Base-by-base conservation (phyloP, 1,284 basidiomycete species). In the Rhodotorula sp. region DNA sequence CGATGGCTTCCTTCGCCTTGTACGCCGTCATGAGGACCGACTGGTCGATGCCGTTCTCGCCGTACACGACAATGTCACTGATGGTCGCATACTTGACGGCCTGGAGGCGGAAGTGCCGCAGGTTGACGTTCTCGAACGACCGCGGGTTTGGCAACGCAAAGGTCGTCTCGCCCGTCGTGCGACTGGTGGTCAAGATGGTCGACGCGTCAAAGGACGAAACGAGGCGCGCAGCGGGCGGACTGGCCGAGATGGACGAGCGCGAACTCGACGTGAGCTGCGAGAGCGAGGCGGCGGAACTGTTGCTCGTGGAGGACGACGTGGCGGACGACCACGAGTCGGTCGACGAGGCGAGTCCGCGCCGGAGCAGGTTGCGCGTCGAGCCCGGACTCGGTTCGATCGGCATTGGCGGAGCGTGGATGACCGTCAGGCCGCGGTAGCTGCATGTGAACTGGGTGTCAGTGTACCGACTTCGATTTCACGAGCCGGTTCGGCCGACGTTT, bases 51-150 rank as follows among this genome's bases (percentile, higher is more conserved):
- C 86, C 79, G 77, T 84, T 85, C n/a, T 88, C 87, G 6, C 89
- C 90, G 81, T 95, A 95, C 60, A 95, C 83, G 71, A 95, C 87
- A 71, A 96, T 87, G 79, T 96, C 93, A 60, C 91, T 93, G 53
- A 96, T 84, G 3, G 91, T 90, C 0, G 91, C 88, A 78, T 93
- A 94, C 76, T 95, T 92, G 77, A 85, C 83, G 83, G 82, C 79
- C 81, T 84, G 77, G 78, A 81, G 71, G 20, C 64, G 66, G 51
- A 80, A 80, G 64, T 75, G 73, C 30, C 76, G 75, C 53, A 77
- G 72, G 66, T 79, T 78, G 69, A 78, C 73, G 67, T 76, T 72
- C 48, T 71, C 67, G 59, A 74, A 74, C 22, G 89, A 88, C 72
- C 88, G 86, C 7, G 90, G 89, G 63, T 90, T 87, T 64, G 83